Evolutionary conservation across 441 rosid genomes (phyloP).

Genomic region (Gossypium davidsonii): DNA sequence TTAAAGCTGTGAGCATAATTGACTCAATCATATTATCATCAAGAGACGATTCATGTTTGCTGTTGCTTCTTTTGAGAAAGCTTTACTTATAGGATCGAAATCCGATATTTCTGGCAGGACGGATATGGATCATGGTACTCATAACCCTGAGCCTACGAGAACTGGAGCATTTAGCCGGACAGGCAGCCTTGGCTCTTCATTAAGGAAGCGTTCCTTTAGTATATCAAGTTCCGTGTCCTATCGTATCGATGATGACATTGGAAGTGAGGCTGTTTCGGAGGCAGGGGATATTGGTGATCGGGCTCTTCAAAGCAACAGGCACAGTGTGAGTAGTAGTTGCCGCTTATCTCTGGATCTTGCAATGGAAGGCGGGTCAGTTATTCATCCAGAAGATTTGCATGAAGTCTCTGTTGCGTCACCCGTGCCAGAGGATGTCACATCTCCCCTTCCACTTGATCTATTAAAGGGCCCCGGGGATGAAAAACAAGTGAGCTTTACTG

Average conservation of each 20-base stretch:
- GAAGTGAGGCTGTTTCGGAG: constrained; percentile 65
- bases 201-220: constrained; percentile 37
- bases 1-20: neutral
- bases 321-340: constrained; percentile 38
- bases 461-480: constrained; percentile 27
- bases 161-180: constrained; percentile 35
- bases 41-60: neutral
- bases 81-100: neutral
- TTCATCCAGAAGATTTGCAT: constrained; percentile 27
- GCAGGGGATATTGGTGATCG: constrained; percentile 90
- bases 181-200: constrained; percentile 45
- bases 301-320: constrained; percentile 47
- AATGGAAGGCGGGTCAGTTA: constrained; percentile 33
- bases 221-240: constrained; percentile 28
- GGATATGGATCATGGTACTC: constrained; percentile 42
- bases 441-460: constrained; percentile 46
- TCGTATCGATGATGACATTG: constrained; percentile 37
- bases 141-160: constrained; percentile 18
- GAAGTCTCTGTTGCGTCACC: constrained; percentile 26
- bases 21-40: neutral
- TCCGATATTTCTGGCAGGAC: constrained; percentile 17
- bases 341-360: constrained; percentile 37
- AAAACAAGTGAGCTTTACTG: constrained; percentile 25
- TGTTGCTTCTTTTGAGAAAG: constrained; percentile 7
- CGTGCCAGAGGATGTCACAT: constrained; percentile 35